These are phyloP conservation scores for Phytophthora fragariae DNA, from an alignment of 352 stramenopile genomes.

Conservation along the genomic window DNA sequence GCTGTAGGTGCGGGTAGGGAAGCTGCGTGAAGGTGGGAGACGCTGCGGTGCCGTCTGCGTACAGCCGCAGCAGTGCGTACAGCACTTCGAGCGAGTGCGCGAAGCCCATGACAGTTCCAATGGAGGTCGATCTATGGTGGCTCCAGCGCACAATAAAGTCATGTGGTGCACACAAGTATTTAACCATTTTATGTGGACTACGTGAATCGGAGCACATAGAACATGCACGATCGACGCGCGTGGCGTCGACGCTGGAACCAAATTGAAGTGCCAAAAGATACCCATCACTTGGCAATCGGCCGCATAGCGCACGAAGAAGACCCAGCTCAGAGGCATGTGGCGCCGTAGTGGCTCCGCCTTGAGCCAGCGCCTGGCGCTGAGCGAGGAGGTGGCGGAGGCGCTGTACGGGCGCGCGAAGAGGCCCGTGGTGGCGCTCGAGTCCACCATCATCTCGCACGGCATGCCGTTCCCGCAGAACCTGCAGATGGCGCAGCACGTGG, in stretches of 20 bases:
- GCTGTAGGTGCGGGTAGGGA: constrained; percentile 57
- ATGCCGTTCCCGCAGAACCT: constrained; percentile 99
- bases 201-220: background rate
- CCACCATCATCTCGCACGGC: constrained; percentile 99
- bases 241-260: no score
- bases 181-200: background rate
- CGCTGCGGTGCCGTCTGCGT: constrained; percentile 14
- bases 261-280: background rate
- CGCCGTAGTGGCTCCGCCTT: constrained; percentile 50
- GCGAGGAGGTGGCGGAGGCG: constrained; percentile 62
- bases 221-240: no score
- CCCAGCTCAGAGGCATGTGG: constrained; percentile 36
- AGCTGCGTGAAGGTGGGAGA: constrained; percentile 13
- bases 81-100: constrained; percentile 60
- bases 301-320: constrained; percentile 2
- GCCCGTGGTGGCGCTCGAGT: constrained; percentile 96
- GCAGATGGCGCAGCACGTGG: constrained; percentile 92
- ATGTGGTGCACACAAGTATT: background rate
- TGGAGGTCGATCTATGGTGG: background rate
- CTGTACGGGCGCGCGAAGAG: constrained; percentile 49
- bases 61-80: constrained; percentile 50
- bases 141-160: background rate
- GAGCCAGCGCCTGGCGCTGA: constrained; percentile 52
- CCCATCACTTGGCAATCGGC: constrained; percentile 10
- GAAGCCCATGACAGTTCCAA: constrained; percentile 44